Percentiles rank a stretch among this genome's conserved stretches.
These are phyloP conservation scores for Penicillium paxilli DNA, from an alignment of 495 filamentous ascomycete species.

Conservation along the genomic window DNA sequence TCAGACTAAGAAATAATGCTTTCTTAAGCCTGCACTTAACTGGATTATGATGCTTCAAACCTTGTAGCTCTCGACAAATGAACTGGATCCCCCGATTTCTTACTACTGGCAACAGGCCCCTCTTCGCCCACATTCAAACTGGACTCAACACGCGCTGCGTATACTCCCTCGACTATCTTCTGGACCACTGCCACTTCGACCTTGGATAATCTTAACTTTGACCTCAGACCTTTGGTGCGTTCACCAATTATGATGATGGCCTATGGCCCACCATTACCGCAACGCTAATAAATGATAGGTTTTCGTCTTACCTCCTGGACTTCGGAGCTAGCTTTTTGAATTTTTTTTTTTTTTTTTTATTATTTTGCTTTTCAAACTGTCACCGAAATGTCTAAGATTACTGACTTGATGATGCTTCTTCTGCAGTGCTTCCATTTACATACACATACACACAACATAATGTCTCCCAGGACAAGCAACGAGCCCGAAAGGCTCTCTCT, in stretches of 20 bases:
- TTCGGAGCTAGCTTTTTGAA: slow-evolving; percentile 18
- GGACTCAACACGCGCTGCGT: not conserved
- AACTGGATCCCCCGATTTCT: not conserved
- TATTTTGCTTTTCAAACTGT: no score
- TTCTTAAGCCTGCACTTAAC: not conserved
- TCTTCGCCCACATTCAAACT: not conserved
- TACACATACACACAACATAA: slow-evolving; percentile 26
- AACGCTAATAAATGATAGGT: slow-evolving; percentile 21
- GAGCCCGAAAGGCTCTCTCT: slow-evolving; percentile 38
- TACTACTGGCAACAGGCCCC: not conserved
- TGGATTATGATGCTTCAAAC: slow-evolving; percentile 12
- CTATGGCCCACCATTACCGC: not conserved
- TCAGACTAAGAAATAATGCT: not conserved
- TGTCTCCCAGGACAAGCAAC: slow-evolving; percentile 40
- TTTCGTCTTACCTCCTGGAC: slow-evolving; percentile 22
- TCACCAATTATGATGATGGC: not conserved
- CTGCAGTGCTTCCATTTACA: slow-evolving; percentile 26
- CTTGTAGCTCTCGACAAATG: slow-evolving; percentile 10
- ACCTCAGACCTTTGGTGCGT: slow-evolving; percentile 20
- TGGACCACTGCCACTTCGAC: not conserved
- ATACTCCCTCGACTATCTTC: not conserved
- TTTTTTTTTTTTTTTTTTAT: slow-evolving; percentile 17
- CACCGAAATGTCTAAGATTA: slow-evolving; percentile 24
- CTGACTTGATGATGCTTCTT: slow-evolving; percentile 36
- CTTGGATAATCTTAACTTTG: slow-evolving; percentile 7